Evolutionary conservation across 129 eudicot genomes (phyloP).

Genomic region (Flaveria robusta): DNA sequence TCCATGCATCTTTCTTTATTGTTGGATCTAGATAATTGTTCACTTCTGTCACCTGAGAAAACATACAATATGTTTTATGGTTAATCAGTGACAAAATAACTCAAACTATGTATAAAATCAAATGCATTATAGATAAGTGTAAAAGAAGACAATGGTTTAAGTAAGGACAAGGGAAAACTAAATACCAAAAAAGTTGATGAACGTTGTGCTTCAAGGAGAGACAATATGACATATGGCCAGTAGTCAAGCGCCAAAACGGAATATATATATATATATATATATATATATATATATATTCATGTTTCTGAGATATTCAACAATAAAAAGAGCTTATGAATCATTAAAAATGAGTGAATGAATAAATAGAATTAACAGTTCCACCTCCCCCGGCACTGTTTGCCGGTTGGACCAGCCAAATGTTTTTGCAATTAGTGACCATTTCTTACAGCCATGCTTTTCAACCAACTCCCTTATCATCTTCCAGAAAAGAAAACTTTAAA

Average conservation of each 20-base stretch:
- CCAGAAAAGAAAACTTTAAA: too few species aligned
- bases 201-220: too few species aligned
- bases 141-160: neutral
- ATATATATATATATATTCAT: neutral
- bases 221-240: too few species aligned
- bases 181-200: too few species aligned
- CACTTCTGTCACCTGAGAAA: constrained; percentile 80
- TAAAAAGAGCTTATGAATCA: too few species aligned
- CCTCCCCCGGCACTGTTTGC: constrained; percentile 98
- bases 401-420: constrained; percentile 78
- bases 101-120: neutral
- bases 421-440: too few species aligned
- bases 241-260: too few species aligned
- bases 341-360: neutral
- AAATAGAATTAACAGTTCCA: constrained; percentile 21
- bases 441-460: too few species aligned
- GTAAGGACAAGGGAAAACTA: too few species aligned
- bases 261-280: too few species aligned
- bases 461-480: too few species aligned
- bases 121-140: neutral
- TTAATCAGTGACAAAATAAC: neutral
- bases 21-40: constrained; percentile 85
- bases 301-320: too few species aligned
- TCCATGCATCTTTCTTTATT: constrained; percentile 81
- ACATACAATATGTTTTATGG: constrained; percentile 4